Conservation (phyloP, 2,329 filamentous ascomycete genomes). For the Colletotrichum scovillei region DNA sequence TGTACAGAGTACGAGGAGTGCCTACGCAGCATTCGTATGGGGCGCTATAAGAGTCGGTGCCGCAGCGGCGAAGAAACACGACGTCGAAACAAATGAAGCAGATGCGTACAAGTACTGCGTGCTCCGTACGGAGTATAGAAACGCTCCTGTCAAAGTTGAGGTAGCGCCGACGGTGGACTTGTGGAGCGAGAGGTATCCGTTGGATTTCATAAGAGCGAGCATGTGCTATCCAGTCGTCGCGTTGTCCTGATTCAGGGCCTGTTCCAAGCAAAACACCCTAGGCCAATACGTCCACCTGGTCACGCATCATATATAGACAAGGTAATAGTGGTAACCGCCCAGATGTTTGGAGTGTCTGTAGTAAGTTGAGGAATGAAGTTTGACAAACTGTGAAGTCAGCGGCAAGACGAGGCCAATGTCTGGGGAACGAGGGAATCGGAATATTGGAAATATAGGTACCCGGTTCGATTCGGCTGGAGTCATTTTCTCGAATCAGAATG, state of each 20-base stretch:
- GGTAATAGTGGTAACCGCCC: neutral
- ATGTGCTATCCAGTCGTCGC: neutral
- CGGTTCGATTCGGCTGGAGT: neutral
- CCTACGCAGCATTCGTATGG: neutral
- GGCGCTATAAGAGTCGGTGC: neutral
- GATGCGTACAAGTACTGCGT: neutral
- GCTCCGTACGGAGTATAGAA: neutral
- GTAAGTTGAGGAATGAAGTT: neutral
- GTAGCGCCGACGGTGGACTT: slow-evolving; percentile 19
- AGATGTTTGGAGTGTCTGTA: neutral
- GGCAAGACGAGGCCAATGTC: neutral
- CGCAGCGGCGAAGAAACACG: neutral
- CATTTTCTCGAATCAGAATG: neutral
- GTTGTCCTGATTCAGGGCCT: slow-evolving; percentile 1
- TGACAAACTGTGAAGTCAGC: neutral
- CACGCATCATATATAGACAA: slow-evolving; percentile 1
- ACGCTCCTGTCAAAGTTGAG: slow-evolving; percentile 7
- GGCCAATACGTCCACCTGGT: slow-evolving; percentile 5
- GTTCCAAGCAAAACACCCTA: slow-evolving; percentile 19
- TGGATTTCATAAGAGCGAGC: slow-evolving; percentile 2
- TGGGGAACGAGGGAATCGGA: neutral
- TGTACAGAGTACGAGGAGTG: neutral
- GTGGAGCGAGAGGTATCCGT: slow-evolving; percentile 3
- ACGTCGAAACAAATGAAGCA: neutral
- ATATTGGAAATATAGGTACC: too few relatives aligned